Evolutionary conservation across 2,329 filamentous ascomycete genomes (phyloP).

Genomic region (Lachnellula hyalina): DNA sequence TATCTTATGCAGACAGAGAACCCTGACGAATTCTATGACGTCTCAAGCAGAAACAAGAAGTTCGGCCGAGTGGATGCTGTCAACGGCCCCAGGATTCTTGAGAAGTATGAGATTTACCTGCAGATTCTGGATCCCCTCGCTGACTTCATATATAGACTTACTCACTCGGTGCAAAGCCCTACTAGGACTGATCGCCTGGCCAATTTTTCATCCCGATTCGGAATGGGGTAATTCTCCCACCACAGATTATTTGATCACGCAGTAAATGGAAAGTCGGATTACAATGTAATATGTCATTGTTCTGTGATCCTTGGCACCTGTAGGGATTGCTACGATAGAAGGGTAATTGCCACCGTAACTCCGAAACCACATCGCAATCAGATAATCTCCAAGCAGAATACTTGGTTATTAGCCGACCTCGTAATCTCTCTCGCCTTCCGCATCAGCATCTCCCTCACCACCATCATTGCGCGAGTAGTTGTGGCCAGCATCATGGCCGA

Average conservation of each 20-base stretch:
- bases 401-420: conserved; percentile 30
- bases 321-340: neutral
- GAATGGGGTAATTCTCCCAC: conserved; percentile 44
- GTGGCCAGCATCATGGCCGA: conserved; percentile 33
- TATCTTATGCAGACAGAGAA: conserved; percentile 82
- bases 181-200: conserved; percentile 59
- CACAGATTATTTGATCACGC: neutral
- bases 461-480: conserved; percentile 36
- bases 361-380: conserved; percentile 3
- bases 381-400: neutral
- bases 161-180: conserved; percentile 54
- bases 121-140: neutral
- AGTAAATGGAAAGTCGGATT: neutral
- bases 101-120: conserved; percentile 61
- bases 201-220: conserved; percentile 71
- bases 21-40: conserved; percentile 95
- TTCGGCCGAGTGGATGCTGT: conserved; percentile 89
- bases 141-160: conserved; percentile 46
- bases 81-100: conserved; percentile 82
- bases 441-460: conserved; percentile 39
- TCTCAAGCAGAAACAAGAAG: conserved; percentile 82
- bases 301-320: neutral
- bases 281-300: conserved; percentile 6
- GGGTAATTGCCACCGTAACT: conserved; percentile 7
- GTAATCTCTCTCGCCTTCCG: conserved; percentile 41